phyloP scores from a whole-genome alignment of 1,284 basidiomycete species.

The Paramarasmius palmivorus region DNA sequence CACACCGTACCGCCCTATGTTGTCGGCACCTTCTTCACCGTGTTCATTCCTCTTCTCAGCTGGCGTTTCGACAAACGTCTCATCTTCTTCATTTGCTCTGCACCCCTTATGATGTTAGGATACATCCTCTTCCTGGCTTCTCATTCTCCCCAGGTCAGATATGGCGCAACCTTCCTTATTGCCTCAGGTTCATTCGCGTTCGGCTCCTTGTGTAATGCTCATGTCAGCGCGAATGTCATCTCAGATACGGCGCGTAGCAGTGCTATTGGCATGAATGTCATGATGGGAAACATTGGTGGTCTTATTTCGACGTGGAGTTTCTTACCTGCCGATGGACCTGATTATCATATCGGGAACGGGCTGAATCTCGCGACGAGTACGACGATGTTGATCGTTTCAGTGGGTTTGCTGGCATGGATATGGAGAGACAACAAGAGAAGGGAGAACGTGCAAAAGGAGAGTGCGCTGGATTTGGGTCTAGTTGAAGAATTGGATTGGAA shows the following conservation, averaged over 20 bases:
- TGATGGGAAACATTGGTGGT: not conserved
- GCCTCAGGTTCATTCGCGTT: not conserved
- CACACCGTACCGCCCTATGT: slow-evolving; percentile 1
- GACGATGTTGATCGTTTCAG: not conserved
- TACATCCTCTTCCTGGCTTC: slow-evolving; percentile 1
- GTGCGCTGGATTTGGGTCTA: not conserved
- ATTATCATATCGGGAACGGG: not conserved
- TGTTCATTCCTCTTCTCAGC: not conserved
- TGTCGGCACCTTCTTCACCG: not conserved
- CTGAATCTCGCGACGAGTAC: not conserved
- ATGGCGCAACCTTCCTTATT: not conserved
- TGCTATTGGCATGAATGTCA: not conserved
- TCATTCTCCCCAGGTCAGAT: not conserved
- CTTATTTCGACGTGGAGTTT: not conserved
- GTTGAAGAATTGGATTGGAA: slow-evolving; percentile 1
- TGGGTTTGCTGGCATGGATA: not conserved
- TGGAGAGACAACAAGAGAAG: not conserved
- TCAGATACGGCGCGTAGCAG: not conserved
- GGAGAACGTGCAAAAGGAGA: not conserved
- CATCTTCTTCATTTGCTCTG: not conserved
- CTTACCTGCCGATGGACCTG: not conserved
- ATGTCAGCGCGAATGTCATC: not conserved
- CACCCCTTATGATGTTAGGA: not conserved
- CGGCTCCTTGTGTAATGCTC: not conserved
- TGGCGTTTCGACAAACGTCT: not conserved